Base-by-base conservation (phyloP, 31 red algal species). In the Asparagopsis taxiformis region DNA sequence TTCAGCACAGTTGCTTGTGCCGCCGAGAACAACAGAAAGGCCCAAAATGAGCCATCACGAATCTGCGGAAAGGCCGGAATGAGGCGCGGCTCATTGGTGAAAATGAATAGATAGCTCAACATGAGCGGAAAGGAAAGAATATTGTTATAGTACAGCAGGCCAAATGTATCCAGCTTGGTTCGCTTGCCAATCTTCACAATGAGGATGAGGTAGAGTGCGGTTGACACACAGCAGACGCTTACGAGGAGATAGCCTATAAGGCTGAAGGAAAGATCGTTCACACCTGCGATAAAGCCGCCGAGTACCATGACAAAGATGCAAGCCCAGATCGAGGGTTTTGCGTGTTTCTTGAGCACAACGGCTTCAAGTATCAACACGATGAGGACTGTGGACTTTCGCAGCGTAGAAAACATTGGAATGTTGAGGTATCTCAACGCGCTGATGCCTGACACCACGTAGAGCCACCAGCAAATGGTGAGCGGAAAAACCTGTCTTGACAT, bases 1-100 rank as follows among this genome's bases (percentile, higher is more conserved):
- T 95, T 95, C 50, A 95, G 75, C 53, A 95, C 61, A 48, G 82
- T 90, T 0, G 79, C 74, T 35, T 81, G 82, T 19, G 92, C 75
- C 3, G 81, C 71, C 1, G 80, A 74, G 43, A 89, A 78, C 1
- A 89, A 51, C 33, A 89, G 31, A 24, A 84, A 79, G 23, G 62
- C 83, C 65, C 71, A 77, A 51, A 88, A 88, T 37, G 55, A 36
- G 59, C 10, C 36, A 26, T 71, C 65, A 28, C 35, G 3, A n/a
- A 88, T 20, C 31, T 55, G 22, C 53, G 58, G 62, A 46, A 74
- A 88, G 0, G 59, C 41, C 62, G 31, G 23, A 34, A 88, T 73
- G 39, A 51, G 51, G 11, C n/a, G 20, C 52, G 78, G 41, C 63
- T 88, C 83, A 15, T 43, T 55, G 32, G 72, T 78, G 53, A 68